A percentile compares a stretch with the other conserved stretches of the same genome.
Evolutionary conservation across 192 early-diverging fungal species (phyloP).

Genomic region (Rhizophagus sp.): DNA sequence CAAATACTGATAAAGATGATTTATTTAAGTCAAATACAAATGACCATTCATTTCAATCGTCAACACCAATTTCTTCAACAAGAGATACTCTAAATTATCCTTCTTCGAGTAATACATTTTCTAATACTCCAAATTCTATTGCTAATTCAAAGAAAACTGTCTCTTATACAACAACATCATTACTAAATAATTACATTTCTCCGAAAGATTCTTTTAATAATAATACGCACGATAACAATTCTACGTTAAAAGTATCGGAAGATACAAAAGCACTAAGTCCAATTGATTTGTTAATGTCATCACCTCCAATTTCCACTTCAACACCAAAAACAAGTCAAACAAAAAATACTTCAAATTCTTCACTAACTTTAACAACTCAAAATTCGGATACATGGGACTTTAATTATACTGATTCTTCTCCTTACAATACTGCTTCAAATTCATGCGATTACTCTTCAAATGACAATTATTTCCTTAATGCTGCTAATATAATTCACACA

Average conservation of each 20-base stretch:
- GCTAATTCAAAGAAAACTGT: too few species aligned
- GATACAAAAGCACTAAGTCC: not conserved
- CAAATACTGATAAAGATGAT: not conserved
- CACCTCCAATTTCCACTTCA: not conserved
- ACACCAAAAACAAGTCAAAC: not conserved
- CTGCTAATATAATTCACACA: too few species aligned
- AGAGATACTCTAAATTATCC: not conserved
- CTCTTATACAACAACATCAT: too few species aligned
- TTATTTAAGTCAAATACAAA: not conserved
- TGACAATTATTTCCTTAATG: too few species aligned
- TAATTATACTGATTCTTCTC: too few species aligned
- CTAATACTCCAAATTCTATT: not conserved
- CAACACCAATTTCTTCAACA: not conserved
- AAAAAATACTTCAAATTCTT: not conserved
- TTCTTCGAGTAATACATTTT: not conserved
- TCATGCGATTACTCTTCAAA: not conserved
- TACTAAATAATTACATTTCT: not conserved
- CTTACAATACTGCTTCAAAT: too few species aligned
- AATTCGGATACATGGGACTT: too few species aligned
- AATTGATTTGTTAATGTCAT: not conserved
- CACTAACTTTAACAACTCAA: too few species aligned
- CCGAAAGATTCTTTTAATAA: not conserved
- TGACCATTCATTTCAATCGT: not conserved
- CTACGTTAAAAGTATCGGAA: not conserved
- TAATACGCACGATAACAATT: not conserved